Evolutionary conservation across 768 basidiomycete genomes (phyloP).

Genomic region (Macrocybe gigantea): DNA sequence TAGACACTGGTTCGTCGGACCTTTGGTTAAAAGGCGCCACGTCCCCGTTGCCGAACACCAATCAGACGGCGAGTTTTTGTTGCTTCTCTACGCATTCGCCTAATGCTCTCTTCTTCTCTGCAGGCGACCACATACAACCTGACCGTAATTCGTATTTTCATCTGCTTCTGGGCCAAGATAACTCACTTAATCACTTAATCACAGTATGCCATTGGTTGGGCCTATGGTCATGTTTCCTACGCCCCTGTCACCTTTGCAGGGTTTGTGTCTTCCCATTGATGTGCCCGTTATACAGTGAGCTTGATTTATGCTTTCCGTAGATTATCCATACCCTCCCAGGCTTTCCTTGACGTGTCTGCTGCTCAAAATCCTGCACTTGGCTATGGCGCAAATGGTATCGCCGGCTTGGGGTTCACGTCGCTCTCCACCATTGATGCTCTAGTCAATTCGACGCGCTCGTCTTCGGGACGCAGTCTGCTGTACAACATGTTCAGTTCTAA

Average conservation of each 20-base stretch:
- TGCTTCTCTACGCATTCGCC: conserved; percentile 1
- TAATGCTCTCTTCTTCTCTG: conserved; percentile 2
- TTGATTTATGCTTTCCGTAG: conserved; percentile 26
- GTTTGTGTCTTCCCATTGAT: conserved; percentile 29
- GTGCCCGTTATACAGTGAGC: background rate
- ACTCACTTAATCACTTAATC: conserved; percentile 1
- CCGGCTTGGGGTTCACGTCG: conserved; percentile 73
- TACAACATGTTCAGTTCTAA: conserved; percentile 73
- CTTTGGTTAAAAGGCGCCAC: conserved; percentile 58
- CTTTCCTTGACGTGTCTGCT: conserved; percentile 55
- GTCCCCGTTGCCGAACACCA: conserved; percentile 42
- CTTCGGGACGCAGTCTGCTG: conserved; percentile 63
- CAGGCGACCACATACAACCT: conserved; percentile 52
- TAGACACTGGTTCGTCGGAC: conserved; percentile 85
- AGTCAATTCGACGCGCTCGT: conserved; percentile 51
- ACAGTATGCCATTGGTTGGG: conserved; percentile 83
- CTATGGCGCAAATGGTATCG: conserved; percentile 67
- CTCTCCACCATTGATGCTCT: conserved; percentile 66
- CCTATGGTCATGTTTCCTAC: conserved; percentile 56
- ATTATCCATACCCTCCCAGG: conserved; percentile 61
- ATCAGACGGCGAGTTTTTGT: conserved; percentile 38
- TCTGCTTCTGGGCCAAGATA: background rate
- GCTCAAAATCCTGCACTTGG: conserved; percentile 70
- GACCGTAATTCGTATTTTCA: conserved; percentile 37
- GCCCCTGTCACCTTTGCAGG: conserved; percentile 65